These are phyloP conservation scores for Calcarisporium arbuscula DNA, from an alignment of 2,329 filamentous ascomycete genomes.

Conservation along the genomic window DNA sequence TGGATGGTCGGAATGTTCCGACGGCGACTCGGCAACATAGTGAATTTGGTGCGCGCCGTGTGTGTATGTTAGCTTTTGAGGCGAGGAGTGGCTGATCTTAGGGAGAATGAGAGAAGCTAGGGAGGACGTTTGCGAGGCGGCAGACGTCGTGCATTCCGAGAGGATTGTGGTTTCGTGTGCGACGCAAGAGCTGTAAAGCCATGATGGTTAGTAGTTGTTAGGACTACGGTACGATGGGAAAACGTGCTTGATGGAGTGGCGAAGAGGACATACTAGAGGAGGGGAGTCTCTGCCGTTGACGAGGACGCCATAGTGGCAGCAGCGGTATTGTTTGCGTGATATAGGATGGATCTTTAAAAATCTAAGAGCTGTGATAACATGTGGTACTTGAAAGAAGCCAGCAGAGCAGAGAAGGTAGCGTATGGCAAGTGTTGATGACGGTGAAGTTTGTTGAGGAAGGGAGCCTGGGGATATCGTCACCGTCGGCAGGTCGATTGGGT, in stretches of 20 bases:
- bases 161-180: constrained; percentile 91
- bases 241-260: neutral
- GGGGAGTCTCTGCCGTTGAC: constrained; percentile 58
- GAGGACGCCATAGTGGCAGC: constrained; percentile 58
- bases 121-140: constrained; percentile 74
- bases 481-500: no score
- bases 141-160: constrained; percentile 82
- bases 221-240: neutral
- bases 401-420: no score
- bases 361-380: neutral
- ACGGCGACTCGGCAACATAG: constrained; percentile 82
- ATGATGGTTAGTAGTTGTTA: neutral
- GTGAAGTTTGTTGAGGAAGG: no score
- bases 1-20: constrained; percentile 49
- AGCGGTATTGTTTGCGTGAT: neutral
- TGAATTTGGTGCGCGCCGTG: constrained; percentile 91
- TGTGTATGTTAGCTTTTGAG: constrained; percentile 90
- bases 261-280: constrained; percentile 59
- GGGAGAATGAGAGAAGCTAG: constrained; percentile 92
- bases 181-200: constrained; percentile 69
- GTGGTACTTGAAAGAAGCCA: no score
- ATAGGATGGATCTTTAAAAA: neutral
- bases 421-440: no score
- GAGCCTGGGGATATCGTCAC: no score
- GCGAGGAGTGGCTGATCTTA: constrained; percentile 74